These are phyloP conservation scores for Evernia prunastri DNA, from an alignment of 495 filamentous ascomycete genomes.

Conservation along the genomic window DNA sequence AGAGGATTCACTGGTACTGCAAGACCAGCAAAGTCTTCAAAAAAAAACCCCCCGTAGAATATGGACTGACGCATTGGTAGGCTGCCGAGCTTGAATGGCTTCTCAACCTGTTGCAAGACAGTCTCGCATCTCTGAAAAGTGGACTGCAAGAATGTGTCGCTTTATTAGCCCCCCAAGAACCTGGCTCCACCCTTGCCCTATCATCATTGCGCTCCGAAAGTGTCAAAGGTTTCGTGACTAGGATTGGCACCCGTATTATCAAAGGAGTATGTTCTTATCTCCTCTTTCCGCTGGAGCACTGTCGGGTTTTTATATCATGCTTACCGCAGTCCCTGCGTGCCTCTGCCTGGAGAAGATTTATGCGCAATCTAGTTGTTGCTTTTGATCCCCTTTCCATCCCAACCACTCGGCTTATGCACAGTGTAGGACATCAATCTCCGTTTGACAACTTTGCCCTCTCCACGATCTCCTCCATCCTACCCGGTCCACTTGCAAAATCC, in stretches of 20 bases:
- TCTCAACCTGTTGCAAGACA: slow-evolving; percentile 67
- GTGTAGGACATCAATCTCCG: slow-evolving; percentile 46
- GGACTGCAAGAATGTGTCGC: slow-evolving; percentile 84
- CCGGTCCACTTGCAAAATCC: slow-evolving; percentile 42
- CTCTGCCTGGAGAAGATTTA: neutral
- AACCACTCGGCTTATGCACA: neutral
- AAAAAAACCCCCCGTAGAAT: slow-evolving; percentile 18
- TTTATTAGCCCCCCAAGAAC: slow-evolving; percentile 74
- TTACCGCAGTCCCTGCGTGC: neutral
- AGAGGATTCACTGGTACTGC: slow-evolving; percentile 58
- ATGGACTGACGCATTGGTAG: slow-evolving; percentile 38
- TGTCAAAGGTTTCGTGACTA: slow-evolving; percentile 85
- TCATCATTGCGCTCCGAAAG: slow-evolving; percentile 81
- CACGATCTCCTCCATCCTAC: slow-evolving; percentile 36
- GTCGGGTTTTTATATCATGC: neutral
- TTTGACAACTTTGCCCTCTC: slow-evolving; percentile 41
- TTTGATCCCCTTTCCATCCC: no score
- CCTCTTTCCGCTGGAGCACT: slow-evolving; percentile 1
- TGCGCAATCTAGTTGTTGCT: neutral
- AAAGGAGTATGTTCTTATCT: slow-evolving; percentile 55
- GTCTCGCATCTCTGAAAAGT: slow-evolving; percentile 66
- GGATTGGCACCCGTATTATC: slow-evolving; percentile 67
- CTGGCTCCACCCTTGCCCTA: slow-evolving; percentile 77
- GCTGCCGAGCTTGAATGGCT: slow-evolving; percentile 83
- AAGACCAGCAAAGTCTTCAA: neutral